Percentiles rank a stretch among this genome's conserved stretches.
phyloP scores from a whole-genome alignment of 371 early-diverging fungal species.

The Funneliformis caledonium region DNA sequence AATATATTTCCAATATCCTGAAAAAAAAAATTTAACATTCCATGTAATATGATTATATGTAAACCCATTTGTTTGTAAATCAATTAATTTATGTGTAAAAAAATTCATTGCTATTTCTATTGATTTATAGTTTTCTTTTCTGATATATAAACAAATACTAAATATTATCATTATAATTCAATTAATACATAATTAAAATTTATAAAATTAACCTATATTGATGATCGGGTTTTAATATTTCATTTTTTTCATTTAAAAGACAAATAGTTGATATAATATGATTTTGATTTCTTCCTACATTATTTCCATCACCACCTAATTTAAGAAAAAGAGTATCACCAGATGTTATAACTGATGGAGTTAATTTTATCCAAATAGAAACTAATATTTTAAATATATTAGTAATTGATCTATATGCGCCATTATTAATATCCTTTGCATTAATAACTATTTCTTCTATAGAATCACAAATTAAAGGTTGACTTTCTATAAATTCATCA shows the following conservation, averaged over 20 bases:
- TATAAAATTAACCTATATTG: not conserved
- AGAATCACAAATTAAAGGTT: too few species aligned
- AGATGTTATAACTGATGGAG: not conserved
- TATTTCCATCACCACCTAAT: not conserved
- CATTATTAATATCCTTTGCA: not conserved
- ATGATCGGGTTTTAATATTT: not conserved
- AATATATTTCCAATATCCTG: too few species aligned
- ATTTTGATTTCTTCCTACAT: not conserved
- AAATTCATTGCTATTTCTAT: not conserved
- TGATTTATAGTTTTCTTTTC: not conserved
- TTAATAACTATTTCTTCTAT: not conserved
- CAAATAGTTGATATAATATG: not conserved
- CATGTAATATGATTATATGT: too few species aligned
- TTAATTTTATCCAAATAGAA: not conserved
- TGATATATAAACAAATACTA: conserved; percentile 1
- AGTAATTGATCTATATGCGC: not conserved
- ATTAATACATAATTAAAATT: not conserved
- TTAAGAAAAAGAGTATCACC: not conserved
- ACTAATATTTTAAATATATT: not conserved
- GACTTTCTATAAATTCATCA: too few species aligned
- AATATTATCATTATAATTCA: not conserved
- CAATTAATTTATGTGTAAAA: not conserved
- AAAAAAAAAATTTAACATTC: too few species aligned
- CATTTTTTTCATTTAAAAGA: not conserved
- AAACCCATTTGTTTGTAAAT: too few species aligned